These are phyloP conservation scores for Zygosaccharomyces lentus DNA, from an alignment of 805 yeast species.

Conservation along the genomic window DNA sequence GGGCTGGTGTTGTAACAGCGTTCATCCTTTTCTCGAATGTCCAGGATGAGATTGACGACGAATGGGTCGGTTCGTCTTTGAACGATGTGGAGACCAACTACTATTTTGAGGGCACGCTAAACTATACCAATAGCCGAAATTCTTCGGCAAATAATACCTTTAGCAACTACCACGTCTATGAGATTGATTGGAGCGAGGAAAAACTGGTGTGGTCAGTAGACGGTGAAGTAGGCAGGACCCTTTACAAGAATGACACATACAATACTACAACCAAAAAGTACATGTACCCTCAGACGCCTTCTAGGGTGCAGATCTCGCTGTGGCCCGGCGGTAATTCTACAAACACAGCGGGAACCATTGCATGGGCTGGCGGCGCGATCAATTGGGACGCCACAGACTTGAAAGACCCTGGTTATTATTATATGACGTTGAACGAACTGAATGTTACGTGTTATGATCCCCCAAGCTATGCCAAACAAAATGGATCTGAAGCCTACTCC, in stretches of 20 bases:
- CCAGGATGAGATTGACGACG: slow-evolving; percentile 87
- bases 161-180: slow-evolving; percentile 67
- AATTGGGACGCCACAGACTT: slow-evolving; percentile 80
- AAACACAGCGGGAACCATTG: slow-evolving; percentile 58
- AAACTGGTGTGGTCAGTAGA: slow-evolving; percentile 66
- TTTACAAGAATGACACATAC: slow-evolving; percentile 55
- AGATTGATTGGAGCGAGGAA: slow-evolving; percentile 79
- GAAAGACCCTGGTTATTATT: slow-evolving; percentile 73
- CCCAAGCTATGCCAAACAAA: slow-evolving; percentile 48
- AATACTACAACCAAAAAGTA: slow-evolving; percentile 57
- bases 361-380: slow-evolving; percentile 85
- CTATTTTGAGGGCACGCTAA: slow-evolving; percentile 67
- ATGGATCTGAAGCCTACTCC: slow-evolving; percentile 49
- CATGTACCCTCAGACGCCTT: slow-evolving; percentile 68
- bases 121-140: slow-evolving; percentile 58
- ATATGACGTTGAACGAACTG: slow-evolving; percentile 56
- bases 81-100: slow-evolving; percentile 68
- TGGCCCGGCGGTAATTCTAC: slow-evolving; percentile 72
- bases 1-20: slow-evolving; percentile 78
- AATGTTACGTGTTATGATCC: slow-evolving; percentile 67
- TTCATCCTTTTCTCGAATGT: slow-evolving; percentile 77
- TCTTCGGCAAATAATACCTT: slow-evolving; percentile 45
- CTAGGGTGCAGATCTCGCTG: slow-evolving; percentile 64
- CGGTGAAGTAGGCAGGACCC: slow-evolving; percentile 61
- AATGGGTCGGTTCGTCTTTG: slow-evolving; percentile 74